phyloP scores from a whole-genome alignment of 78 protist species.

The Planoprotostelium fungivorum region DNA sequence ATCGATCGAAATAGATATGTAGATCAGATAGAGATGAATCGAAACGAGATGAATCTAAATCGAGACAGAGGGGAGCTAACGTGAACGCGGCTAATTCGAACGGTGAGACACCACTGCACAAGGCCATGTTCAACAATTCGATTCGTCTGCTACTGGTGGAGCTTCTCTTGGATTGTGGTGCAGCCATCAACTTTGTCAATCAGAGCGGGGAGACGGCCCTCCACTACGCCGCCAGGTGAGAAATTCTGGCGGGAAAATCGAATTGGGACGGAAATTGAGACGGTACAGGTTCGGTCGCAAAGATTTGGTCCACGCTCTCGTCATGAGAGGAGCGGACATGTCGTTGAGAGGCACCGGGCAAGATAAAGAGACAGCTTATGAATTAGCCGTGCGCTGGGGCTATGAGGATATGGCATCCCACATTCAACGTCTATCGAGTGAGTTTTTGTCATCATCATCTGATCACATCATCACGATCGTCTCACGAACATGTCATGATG shows the following conservation, averaged over 20 bases:
- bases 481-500: too few relatives aligned
- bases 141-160: constrained; percentile 57
- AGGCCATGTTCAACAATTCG: constrained; percentile 52
- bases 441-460: neutral
- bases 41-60: constrained; percentile 19
- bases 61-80: constrained; percentile 46
- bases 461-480: too few relatives aligned
- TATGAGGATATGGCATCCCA: constrained; percentile 27
- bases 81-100: constrained; percentile 51
- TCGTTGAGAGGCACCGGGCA: constrained; percentile 18
- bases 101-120: constrained; percentile 73
- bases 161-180: constrained; percentile 31
- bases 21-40: too few relatives aligned
- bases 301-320: constrained; percentile 48
- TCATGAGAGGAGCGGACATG: constrained; percentile 64
- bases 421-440: constrained; percentile 4
- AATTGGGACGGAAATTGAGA: neutral
- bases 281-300: constrained; percentile 37
- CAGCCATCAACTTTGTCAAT: constrained; percentile 38
- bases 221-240: constrained; percentile 49
- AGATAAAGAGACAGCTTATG: constrained; percentile 50
- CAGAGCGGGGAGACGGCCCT: constrained; percentile 44
- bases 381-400: constrained; percentile 20
- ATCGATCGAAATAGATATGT: too few relatives aligned
- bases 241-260: neutral